Evolutionary conservation across 371 early-diverging fungal genomes (phyloP).

Genomic region (Mycotypha africana): DNA sequence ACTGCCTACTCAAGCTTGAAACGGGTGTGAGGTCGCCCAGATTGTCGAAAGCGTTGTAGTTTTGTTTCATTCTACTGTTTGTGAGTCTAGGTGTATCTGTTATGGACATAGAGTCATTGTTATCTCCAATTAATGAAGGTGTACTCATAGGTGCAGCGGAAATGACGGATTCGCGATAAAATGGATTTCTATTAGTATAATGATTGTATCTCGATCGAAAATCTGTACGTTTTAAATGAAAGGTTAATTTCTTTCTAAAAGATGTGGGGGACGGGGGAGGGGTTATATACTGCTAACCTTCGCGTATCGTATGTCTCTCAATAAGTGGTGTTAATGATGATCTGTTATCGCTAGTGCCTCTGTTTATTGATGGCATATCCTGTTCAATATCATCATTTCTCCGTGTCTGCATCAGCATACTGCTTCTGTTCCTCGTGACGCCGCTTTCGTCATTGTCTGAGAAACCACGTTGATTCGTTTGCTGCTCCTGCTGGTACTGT

Average conservation of each 20-base stretch:
- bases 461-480: too few relatives aligned
- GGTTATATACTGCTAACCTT: too few relatives aligned
- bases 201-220: not conserved
- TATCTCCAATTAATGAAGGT: slow-evolving; percentile 4
- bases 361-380: too few relatives aligned
- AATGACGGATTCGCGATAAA: slow-evolving; percentile 10
- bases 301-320: slow-evolving; percentile 18
- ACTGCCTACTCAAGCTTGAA: too few relatives aligned
- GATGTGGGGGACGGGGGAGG: too few relatives aligned
- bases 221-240: not conserved
- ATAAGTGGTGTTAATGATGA: slow-evolving; percentile 23
- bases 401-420: too few relatives aligned
- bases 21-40: not conserved
- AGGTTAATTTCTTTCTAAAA: not conserved
- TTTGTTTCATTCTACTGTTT: too few relatives aligned
- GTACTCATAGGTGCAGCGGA: slow-evolving; percentile 10
- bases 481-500: too few relatives aligned
- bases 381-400: too few relatives aligned
- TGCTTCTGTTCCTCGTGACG: not conserved
- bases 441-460: too few relatives aligned
- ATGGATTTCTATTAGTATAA: slow-evolving; percentile 8
- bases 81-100: too few relatives aligned
- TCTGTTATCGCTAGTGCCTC: not conserved
- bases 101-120: not conserved
- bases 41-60: too few relatives aligned